Conservation (phyloP, 495 filamentous ascomycete genomes). For the Talaromyces thailandensis region DNA sequence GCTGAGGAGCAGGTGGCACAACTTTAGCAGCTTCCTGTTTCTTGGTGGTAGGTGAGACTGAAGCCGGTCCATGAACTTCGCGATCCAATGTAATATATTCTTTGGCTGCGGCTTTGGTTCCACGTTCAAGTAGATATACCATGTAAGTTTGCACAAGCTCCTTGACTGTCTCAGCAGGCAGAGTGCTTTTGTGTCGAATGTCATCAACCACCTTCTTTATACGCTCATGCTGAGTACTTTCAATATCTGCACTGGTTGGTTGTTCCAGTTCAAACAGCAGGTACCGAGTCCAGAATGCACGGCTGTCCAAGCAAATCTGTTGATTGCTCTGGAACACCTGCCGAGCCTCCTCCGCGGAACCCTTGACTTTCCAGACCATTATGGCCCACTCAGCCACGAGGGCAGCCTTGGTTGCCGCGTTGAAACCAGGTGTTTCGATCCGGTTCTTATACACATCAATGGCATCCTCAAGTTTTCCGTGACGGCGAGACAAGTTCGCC, state of each 20-base stretch:
- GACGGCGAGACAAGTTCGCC: slow-evolving; percentile 81
- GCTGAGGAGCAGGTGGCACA: slow-evolving; percentile 5
- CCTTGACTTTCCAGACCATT: slow-evolving; percentile 86
- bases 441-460: slow-evolving; percentile 77
- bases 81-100: slow-evolving; percentile 78
- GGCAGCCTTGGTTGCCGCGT: slow-evolving; percentile 76
- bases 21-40: slow-evolving; percentile 20
- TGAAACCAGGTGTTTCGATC: slow-evolving; percentile 60
- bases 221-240: slow-evolving; percentile 56
- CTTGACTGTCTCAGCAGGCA: slow-evolving; percentile 58
- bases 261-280: slow-evolving; percentile 86
- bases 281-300: slow-evolving; percentile 88
- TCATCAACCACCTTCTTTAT: slow-evolving; percentile 77
- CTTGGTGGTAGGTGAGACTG: slow-evolving; percentile 24
- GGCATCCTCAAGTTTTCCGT: slow-evolving; percentile 77
- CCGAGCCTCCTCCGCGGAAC: slow-evolving; percentile 74
- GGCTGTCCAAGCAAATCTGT: slow-evolving; percentile 77
- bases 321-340: slow-evolving; percentile 75
- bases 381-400: slow-evolving; percentile 86
- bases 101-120: slow-evolving; percentile 74
- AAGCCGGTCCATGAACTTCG: slow-evolving; percentile 65
- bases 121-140: slow-evolving; percentile 74
- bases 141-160: slow-evolving; percentile 76
- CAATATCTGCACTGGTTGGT: slow-evolving; percentile 58
- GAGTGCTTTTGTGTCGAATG: slow-evolving; percentile 63